Evolutionary conservation across 345 rosid species (phyloP).

Genomic region (Eucalyptus pauciflora): DNA sequence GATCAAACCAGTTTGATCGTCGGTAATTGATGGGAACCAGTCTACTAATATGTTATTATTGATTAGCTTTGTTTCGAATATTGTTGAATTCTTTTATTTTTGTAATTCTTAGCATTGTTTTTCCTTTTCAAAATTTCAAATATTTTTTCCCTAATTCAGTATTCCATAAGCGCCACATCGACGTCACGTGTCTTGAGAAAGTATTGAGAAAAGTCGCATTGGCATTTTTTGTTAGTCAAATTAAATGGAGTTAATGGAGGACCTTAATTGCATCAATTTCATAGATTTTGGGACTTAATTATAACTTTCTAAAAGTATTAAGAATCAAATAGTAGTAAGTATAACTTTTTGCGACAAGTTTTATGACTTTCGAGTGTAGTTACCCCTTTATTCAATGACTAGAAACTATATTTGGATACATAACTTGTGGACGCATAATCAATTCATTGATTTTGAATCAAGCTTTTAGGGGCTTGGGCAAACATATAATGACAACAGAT

Average conservation of each 20-base stretch:
- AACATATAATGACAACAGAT: fast-evolving
- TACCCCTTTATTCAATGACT: background rate
- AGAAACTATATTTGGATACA: background rate
- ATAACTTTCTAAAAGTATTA: fast-evolving
- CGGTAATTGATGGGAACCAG: background rate
- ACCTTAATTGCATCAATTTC: fast-evolving
- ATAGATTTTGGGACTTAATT: fast-evolving
- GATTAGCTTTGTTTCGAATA: background rate
- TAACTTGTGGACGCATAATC: background rate
- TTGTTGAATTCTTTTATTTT: background rate
- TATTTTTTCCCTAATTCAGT: fast-evolving
- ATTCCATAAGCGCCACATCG: fast-evolving
- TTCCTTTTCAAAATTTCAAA: background rate
- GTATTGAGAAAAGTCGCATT: background rate
- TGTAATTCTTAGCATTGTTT: background rate
- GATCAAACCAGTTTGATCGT: background rate
- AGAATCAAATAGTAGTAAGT: background rate
- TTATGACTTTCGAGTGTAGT: fast-evolving
- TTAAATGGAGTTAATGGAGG: background rate
- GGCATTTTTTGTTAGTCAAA: background rate
- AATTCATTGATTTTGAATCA: background rate
- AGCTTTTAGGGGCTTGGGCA: background rate
- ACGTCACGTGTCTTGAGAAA: background rate
- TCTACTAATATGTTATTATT: background rate
- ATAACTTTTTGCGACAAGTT: fast-evolving